A percentile compares a stretch with the other conserved stretches of the same genome.
Evolutionary conservation across 352 stramenopile genomes (phyloP).

Genomic region (Phytophthora pinifolia): DNA sequence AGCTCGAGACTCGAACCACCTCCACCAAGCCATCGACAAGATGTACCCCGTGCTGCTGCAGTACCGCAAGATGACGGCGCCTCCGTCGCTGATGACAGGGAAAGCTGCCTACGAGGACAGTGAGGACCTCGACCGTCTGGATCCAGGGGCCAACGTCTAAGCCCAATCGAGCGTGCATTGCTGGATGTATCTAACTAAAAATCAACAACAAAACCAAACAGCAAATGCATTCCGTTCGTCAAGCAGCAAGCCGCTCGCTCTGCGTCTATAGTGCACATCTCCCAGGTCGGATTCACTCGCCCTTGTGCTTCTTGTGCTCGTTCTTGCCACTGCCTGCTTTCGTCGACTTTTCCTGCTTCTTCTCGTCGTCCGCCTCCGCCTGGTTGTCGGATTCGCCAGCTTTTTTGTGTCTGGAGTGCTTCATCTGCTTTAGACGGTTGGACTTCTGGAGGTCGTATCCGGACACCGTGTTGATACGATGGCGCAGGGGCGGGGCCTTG

Average conservation of each 20-base stretch:
- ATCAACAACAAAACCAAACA: constrained; percentile 22
- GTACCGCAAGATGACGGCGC: constrained; percentile 75
- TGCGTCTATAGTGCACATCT: not conserved
- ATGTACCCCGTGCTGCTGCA: constrained; percentile 70
- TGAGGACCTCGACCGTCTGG: constrained; percentile 66
- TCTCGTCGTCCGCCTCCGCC: constrained; percentile 8
- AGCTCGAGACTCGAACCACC: constrained; percentile 70
- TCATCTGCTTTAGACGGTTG: constrained; percentile 64
- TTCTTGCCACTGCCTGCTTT: constrained; percentile 17
- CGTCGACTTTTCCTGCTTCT: constrained; percentile 8
- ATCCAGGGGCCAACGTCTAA: constrained; percentile 60
- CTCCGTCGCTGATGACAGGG: constrained; percentile 68
- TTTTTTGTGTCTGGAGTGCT: constrained; percentile 33
- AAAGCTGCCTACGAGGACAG: constrained; percentile 66
- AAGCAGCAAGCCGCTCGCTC: not conserved
- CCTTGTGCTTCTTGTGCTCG: constrained; percentile 31
- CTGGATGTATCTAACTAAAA: constrained; percentile 33
- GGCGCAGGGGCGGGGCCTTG: constrained; percentile 69
- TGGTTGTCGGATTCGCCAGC: constrained; percentile 7
- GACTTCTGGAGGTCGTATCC: constrained; percentile 87
- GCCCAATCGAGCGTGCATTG: constrained; percentile 19
- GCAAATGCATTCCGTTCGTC: too few species aligned
- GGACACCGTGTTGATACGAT: constrained; percentile 85
- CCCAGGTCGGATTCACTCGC: constrained; percentile 10
- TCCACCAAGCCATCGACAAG: constrained; percentile 67